These are phyloP conservation scores for Globisporangium iwayamae DNA, from an alignment of 352 stramenopile genomes.

Conservation along the genomic window DNA sequence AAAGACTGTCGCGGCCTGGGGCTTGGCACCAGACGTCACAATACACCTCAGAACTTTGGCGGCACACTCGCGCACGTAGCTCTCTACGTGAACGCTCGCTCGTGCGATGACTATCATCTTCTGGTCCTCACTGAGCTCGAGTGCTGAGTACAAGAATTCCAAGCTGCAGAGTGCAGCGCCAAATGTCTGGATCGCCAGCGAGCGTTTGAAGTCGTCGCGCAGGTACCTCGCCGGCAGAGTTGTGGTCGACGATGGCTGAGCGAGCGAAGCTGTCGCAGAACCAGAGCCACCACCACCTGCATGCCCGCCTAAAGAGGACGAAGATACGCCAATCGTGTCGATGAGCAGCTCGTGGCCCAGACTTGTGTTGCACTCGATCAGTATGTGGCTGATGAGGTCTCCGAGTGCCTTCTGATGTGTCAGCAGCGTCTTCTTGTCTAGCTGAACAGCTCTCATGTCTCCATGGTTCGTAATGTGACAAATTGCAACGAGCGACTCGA, in stretches of 20 bases:
- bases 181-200: conserved; percentile 52
- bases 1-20: conserved; percentile 32
- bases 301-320: background rate
- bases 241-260: background rate
- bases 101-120: conserved; percentile 59
- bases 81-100: conserved; percentile 44
- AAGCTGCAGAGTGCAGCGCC: conserved; percentile 36
- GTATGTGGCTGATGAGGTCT: conserved; percentile 54
- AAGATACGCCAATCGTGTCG: conserved; percentile 1
- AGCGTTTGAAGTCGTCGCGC: conserved; percentile 46
- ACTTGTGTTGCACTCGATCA: conserved; percentile 67
- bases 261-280: background rate
- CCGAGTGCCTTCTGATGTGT: conserved; percentile 31
- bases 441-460: background rate
- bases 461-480: conserved; percentile 13
- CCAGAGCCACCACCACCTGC: conserved; percentile 8
- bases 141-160: conserved; percentile 36
- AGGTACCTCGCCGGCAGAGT: conserved; percentile 9
- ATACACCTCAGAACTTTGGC: conserved; percentile 34
- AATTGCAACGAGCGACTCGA: conserved; percentile 36
- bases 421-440: conserved; percentile 40
- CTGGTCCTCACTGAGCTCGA: conserved; percentile 58
- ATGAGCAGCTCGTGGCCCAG: conserved; percentile 40
- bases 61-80: conserved; percentile 35
- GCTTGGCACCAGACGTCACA: conserved; percentile 12